Base-by-base conservation (phyloP, 805 yeast species). In the Yarrowia sp. region DNA sequence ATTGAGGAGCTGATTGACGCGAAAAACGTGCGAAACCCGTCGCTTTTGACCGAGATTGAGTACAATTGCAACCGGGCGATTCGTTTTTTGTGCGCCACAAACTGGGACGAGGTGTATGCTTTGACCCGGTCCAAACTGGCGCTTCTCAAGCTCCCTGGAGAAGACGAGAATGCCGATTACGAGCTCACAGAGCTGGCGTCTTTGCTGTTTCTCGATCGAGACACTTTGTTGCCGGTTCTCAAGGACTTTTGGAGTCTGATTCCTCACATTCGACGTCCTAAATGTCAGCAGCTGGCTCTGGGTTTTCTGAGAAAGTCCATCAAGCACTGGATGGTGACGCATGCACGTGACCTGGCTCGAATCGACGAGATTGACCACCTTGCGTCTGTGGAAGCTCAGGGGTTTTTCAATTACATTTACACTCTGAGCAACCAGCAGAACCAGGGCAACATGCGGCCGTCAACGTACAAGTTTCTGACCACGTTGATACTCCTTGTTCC, bases 351-450 rank as follows among this genome's bases (percentile, higher is more conserved):
- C 14, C 40, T 48, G 9, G 67, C 67, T n/a, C 52, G 50, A 2
- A 59, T 59, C 19, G 65, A 59, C 50, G 52, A 59, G 19, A 48
- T 49, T 11, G 67, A 63, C 48, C 56, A 63, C n/a, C 46, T 48
- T 1, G 56, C 67, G 16, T 38, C 46, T 0, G 45, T 63, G 11
- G 67, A 63, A 16, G 67, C 67, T 32, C 56, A 63, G 67, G 56
- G 56, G 10, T 63, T 63, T 9, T 63, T 63, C 56, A 49, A 48
- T n/a, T 63, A 63, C 67, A 63, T 63, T 15, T 63, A 63, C 56
- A 59, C 65, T 12, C 65, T 59, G 14, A 32, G 42, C 42, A 59
- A 59, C 35, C 65, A 59, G 22, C 65, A 59, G 42, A 46, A 49
- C 14, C 56, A 48, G 38, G 67, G 67, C 46, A 48, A 48, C 45